Percentiles rank a stretch among this genome's conserved stretches.
Evolutionary conservation across 257 asterid genomes (phyloP).

Genomic region (Solanum rostratum): DNA sequence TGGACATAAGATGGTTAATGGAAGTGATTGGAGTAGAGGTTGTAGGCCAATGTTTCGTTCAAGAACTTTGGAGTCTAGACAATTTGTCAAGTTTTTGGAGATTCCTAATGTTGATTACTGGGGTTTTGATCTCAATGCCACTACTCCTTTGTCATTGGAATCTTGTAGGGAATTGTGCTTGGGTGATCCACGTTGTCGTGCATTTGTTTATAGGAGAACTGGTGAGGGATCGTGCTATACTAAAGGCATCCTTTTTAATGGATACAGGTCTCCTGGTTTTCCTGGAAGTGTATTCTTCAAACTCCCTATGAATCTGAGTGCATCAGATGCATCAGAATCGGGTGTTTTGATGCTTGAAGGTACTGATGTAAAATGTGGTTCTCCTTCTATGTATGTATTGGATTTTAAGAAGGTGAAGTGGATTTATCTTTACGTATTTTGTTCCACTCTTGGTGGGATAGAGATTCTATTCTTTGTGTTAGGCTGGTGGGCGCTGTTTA

Average conservation of each 20-base stretch:
- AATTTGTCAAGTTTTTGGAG: conserved; percentile 29
- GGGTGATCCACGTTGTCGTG: conserved; percentile 31
- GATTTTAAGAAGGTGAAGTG: conserved; percentile 8
- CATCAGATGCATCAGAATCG: conserved; percentile 14
- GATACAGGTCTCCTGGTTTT: conserved; percentile 37
- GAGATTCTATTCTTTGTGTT: conserved; percentile 8
- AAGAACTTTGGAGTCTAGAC: not conserved
- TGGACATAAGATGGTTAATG: conserved; percentile 25
- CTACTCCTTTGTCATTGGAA: conserved; percentile 14
- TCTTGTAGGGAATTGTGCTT: conserved; percentile 25
- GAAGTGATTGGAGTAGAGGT: conserved; percentile 42
- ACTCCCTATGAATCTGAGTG: conserved; percentile 23
- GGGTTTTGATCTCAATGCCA: conserved; percentile 44
- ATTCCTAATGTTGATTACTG: conserved; percentile 49
- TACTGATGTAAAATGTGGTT: conserved; percentile 5
- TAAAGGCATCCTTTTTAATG: conserved; percentile 47
- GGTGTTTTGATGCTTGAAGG: conserved; percentile 12
- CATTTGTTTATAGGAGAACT: conserved; percentile 32
- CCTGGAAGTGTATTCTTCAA: conserved; percentile 38
- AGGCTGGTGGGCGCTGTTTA: conserved; percentile 24
- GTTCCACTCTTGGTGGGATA: conserved; percentile 10
- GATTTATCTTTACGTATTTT: conserved; percentile 18
- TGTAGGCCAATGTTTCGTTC: conserved; percentile 32
- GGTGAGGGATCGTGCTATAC: conserved; percentile 43
- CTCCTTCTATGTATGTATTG: conserved; percentile 4